phyloP scores from a whole-genome alignment of 164 flowering plant genomes.

The Nymphaea colorata region DNA sequence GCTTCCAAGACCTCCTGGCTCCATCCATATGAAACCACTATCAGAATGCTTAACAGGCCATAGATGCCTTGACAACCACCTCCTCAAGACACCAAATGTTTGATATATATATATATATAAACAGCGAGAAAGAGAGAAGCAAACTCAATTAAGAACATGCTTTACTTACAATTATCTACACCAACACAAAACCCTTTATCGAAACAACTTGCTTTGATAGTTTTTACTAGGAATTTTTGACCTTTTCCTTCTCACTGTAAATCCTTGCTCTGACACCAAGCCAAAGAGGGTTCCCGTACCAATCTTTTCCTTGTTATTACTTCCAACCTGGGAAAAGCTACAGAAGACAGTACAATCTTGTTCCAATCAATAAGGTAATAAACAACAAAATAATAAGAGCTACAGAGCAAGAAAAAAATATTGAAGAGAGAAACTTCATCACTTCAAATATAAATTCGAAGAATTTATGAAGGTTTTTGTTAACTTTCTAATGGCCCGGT shows the following conservation, averaged over 20 bases:
- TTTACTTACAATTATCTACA: too few relatives aligned
- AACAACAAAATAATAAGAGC: neutral
- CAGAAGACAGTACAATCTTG: neutral
- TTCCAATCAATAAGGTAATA: neutral
- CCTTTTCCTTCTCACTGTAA: constrained; percentile 38
- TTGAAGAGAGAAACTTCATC: too few relatives aligned
- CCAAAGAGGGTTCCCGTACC: constrained; percentile 39
- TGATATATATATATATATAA: too few relatives aligned
- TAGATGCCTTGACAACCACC: too few relatives aligned
- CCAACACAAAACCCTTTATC: neutral
- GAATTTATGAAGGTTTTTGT: neutral
- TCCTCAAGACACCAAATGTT: too few relatives aligned
- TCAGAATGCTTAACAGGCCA: too few relatives aligned
- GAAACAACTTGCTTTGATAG: neutral
- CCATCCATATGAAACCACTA: too few relatives aligned
- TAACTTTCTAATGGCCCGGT: too few relatives aligned
- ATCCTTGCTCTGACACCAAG: constrained; percentile 42
- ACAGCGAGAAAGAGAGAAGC: too few relatives aligned
- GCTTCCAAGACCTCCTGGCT: too few relatives aligned
- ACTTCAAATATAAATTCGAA: neutral
- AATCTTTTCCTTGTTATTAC: constrained; percentile 16
- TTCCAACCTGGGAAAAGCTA: constrained; percentile 16
- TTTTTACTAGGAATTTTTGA: constrained; percentile 14
- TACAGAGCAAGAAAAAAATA: neutral
- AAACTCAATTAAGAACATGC: too few relatives aligned